Percentiles rank a stretch among this genome's conserved stretches.
Evolutionary conservation across 2,329 filamentous ascomycete genomes (phyloP).

Genomic region (Ophiostoma sp.): DNA sequence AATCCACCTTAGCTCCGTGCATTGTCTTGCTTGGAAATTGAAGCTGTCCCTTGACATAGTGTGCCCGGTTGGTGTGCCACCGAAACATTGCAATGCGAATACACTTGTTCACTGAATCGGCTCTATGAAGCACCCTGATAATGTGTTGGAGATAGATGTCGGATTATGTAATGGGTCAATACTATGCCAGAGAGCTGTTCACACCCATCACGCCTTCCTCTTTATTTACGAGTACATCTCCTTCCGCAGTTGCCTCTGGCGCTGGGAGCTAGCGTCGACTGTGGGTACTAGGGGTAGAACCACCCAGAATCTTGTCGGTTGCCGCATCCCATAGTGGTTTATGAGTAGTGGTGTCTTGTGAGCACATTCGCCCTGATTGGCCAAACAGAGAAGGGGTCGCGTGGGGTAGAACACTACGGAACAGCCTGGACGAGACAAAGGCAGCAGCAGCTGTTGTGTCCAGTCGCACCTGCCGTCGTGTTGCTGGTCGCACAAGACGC

Average conservation of each 20-base stretch:
- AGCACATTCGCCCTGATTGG: conserved; percentile 23
- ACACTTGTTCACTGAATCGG: too few relatives aligned
- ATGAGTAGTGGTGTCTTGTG: conserved; percentile 8
- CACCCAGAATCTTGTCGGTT: conserved; percentile 8
- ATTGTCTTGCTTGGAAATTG: not conserved
- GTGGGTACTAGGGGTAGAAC: conserved; percentile 18
- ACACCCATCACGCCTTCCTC: not conserved
- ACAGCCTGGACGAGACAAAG: not conserved
- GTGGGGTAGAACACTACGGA: conserved; percentile 12
- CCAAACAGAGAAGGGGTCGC: conserved; percentile 15
- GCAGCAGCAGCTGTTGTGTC: conserved; percentile 9
- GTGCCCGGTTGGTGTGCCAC: not conserved
- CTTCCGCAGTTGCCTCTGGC: not conserved
- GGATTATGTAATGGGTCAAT: too few relatives aligned
- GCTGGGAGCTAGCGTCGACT: conserved; percentile 3
- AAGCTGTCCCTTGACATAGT: not conserved
- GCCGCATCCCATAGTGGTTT: not conserved
- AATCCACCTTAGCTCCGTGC: conserved; percentile 6
- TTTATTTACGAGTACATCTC: conserved; percentile 7
- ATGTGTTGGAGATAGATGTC: too few relatives aligned
- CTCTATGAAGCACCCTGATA: too few relatives aligned
- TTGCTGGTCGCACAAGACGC: conserved; percentile 3
- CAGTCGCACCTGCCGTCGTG: conserved; percentile 4
- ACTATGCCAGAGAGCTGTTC: not conserved
- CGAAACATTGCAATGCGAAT: not conserved